Conservation (phyloP, 139 green algal genomes). For the Ulvella scutata region DNA sequence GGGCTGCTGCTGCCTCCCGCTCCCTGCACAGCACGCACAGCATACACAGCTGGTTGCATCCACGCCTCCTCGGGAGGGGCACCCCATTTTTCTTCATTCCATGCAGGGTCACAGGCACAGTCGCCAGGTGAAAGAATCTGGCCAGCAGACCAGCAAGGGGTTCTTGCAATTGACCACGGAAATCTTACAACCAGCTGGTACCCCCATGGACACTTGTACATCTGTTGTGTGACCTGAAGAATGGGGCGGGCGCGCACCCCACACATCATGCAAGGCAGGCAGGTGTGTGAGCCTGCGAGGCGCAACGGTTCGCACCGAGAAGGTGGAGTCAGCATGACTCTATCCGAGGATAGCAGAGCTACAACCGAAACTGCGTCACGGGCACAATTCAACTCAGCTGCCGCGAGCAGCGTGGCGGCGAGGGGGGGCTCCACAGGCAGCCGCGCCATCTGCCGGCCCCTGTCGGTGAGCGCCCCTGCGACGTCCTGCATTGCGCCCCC, state of each 20-base stretch:
- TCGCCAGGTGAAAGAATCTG: not conserved
- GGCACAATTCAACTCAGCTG: constrained; percentile 37
- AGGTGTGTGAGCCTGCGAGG: not conserved
- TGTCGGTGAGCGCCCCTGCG: constrained; percentile 29
- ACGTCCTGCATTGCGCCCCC: constrained; percentile 60
- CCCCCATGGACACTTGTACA: not conserved
- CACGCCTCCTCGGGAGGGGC: not conserved
- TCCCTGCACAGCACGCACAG: constrained; percentile 27
- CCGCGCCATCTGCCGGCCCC: constrained; percentile 29
- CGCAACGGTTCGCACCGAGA: constrained; percentile 8
- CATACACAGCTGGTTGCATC: not conserved
- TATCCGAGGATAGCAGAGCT: constrained; percentile 57
- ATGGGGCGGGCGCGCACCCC: not conserved
- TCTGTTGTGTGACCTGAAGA: not conserved
- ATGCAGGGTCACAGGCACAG: not conserved
- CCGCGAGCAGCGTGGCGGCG: constrained; percentile 38
- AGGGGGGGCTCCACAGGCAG: constrained; percentile 66
- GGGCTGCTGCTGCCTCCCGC: constrained; percentile 37
- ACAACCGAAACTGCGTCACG: constrained; percentile 57
- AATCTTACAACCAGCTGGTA: not conserved
- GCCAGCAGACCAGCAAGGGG: not conserved
- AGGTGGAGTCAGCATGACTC: constrained; percentile 30
- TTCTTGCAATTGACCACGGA: not conserved
- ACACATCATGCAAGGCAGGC: constrained; percentile 3
- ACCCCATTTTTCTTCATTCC: not conserved